Base-by-base conservation (phyloP, 495 filamentous ascomycete species). In the Bathelium albidoporum region DNA sequence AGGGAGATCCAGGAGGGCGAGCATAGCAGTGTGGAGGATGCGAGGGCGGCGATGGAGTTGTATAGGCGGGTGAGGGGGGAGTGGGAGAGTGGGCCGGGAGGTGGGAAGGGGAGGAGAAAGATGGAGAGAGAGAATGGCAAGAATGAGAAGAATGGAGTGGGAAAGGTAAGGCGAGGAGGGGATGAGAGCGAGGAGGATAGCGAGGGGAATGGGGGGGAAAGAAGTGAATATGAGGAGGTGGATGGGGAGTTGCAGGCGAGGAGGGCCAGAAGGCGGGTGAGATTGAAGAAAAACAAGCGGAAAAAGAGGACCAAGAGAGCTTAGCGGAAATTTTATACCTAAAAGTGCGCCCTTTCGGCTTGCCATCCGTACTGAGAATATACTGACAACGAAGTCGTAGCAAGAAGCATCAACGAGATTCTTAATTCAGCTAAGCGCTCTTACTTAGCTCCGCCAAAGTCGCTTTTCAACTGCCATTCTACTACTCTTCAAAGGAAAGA, bases 1-100 rank as follows among this genome's bases (percentile, higher is more conserved):
- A 73, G 95, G 26, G 89, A 90, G 61, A 95, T 97, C 58, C 92
- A 97, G 71, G 77, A 72, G 2, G 90, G 90, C 11, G 79, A 81
- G 59, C 87, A 90, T 77, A 85, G 73, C 64, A 88, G 82, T 74
- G 81, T 96, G 53, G 91, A 96, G 76, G 94, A 98, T 80, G 93
- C 94, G 1, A 76, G 89, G 68, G 90, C 88, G 29, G 85, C 89
- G 5, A 96, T 98, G 90, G 76, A 89, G 53, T 74, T 97, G 53
- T 97, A 95, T 70, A 78, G 88, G 65, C 80, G 82, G 58, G 84
- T 88, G 66, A 97, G 95, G 75, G 79, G 82, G 45, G 86, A 80
- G 14, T 96, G 97, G 70, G 94, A 98, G 70, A 73, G 81, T 49
- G 88, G 95, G 83, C 66, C 85, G 81, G 77, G 82, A 84, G 28